Percentiles rank a stretch among this genome's conserved stretches.
These are phyloP conservation scores for Taiozyma onychis DNA, from an alignment of 1,139 yeast species.

Conservation along the genomic window DNA sequence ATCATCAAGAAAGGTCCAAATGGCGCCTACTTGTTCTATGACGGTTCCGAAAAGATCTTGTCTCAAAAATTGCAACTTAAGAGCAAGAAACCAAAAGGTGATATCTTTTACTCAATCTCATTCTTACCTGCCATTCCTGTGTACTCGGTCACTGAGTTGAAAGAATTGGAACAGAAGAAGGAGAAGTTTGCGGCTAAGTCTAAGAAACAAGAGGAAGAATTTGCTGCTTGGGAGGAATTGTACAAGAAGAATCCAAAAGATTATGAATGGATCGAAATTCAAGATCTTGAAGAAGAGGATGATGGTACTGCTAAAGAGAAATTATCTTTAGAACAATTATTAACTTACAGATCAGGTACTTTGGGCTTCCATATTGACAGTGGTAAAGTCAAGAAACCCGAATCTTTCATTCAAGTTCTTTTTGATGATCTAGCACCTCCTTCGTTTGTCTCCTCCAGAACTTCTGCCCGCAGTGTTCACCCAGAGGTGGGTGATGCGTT, in stretches of 20 bases:
- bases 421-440: conserved; percentile 64
- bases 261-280: conserved; percentile 57
- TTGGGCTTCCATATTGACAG: conserved; percentile 45
- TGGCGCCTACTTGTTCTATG: conserved; percentile 45
- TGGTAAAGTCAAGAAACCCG: conserved; percentile 45
- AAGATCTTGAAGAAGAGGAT: conserved; percentile 37
- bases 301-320: conserved; percentile 37
- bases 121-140: conserved; percentile 62
- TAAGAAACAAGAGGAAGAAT: conserved; percentile 35
- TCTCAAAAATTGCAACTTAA: conserved; percentile 43
- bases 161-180: conserved; percentile 36
- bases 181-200: conserved; percentile 33
- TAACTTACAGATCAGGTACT: conserved; percentile 56
- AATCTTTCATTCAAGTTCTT: conserved; percentile 48
- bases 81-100: conserved; percentile 41
- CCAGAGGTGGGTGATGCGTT: conserved; percentile 52
- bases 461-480: conserved; percentile 23
- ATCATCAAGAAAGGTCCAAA: conserved; percentile 42
- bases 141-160: conserved; percentile 50
- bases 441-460: conserved; percentile 45
- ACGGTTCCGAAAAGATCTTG: conserved; percentile 37
- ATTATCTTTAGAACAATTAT: conserved; percentile 46
- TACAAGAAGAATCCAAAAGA: conserved; percentile 53
- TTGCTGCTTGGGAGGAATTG: conserved; percentile 38
- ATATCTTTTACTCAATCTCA: conserved; percentile 49